Evolutionary conservation across 495 filamentous ascomycete species (phyloP), one percentile per base, ranked within the genome.

Genomic region (Aspergillus panamensis): DNA sequence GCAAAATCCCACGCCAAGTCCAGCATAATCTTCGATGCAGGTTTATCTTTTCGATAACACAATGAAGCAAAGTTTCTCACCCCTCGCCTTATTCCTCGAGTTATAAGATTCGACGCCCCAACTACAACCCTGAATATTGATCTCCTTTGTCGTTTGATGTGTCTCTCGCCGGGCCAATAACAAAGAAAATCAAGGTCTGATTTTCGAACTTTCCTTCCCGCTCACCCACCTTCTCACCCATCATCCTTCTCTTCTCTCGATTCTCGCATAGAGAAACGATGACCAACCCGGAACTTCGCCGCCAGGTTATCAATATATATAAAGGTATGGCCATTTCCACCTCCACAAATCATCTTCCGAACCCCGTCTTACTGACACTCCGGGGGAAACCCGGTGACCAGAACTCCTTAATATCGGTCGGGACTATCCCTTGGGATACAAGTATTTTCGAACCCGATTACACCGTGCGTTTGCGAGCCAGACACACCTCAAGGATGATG

Each of bases 291-390:
- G 76, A 80, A 54, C 82, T 96, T 6, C 83, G 92, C 47, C 78
- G 81, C 49, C 84, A 96, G 67, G 94, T 97, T 32, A 90, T 96
- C 51, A 80, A 81, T 17, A 83, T 97, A 51, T 98, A 98, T 78
- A 97, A 96, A 85, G 89, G 92, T 90, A 70, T 61, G 33, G n/a
- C 19, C 6, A 9, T 6, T 40, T 40, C 50, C 32, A 8, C 8
- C 10, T 14, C 20, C 45, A 9, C 20, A 25, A 25, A 6, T 47
- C 19, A 17, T n/a, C 29, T 52, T n/a, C 32, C 45, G 32, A 6
- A 33, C 14, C 29, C 31, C 21, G 42, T 5, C 33, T 30, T 49
- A 19, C 40, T 58, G 31, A 58, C 31, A 25, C 29, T 6, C 16
- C 2, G 7, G 16, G 19, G 9, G 42, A 39, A 39, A 16, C 16